Evolutionary conservation across 768 basidiomycete species (phyloP).

Genomic region (Strobilomyces confusus): DNA sequence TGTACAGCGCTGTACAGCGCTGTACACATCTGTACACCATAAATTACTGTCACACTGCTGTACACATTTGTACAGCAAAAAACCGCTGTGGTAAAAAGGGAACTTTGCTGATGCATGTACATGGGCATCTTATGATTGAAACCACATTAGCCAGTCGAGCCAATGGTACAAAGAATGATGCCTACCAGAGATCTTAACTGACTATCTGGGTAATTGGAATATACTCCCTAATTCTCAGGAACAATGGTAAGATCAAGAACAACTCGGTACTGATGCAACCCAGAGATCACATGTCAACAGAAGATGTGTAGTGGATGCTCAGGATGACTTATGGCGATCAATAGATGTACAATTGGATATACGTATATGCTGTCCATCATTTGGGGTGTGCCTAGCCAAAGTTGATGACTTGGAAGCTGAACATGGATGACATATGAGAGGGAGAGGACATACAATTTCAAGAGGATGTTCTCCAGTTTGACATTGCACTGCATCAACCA

Average conservation of each 20-base stretch:
- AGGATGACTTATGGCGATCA: constrained; percentile 96
- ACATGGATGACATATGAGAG: not conserved
- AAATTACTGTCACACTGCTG: no score
- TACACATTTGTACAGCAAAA: no score
- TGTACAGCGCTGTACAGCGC: no score
- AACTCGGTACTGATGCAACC: constrained; percentile 99
- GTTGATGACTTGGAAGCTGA: constrained; percentile 86
- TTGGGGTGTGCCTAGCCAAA: constrained; percentile 99
- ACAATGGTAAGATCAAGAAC: constrained; percentile 92
- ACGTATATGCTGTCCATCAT: constrained; percentile 97
- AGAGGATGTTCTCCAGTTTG: constrained; percentile 96
- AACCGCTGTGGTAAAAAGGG: no score
- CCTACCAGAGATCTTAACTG: constrained; percentile 97
- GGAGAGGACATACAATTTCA: constrained; percentile 68
- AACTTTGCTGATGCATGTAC: no score
- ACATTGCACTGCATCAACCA: constrained; percentile 97
- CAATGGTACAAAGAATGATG: constrained; percentile 9
- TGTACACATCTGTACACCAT: no score
- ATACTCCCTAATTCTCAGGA: constrained; percentile 98
- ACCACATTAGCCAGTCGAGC: not conserved
- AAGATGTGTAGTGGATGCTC: constrained; percentile 88
- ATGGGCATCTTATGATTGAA: constrained; percentile 60
- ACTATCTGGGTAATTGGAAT: constrained; percentile 96
- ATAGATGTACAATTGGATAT: constrained; percentile 98
- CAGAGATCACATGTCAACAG: constrained; percentile 99